These are phyloP conservation scores for Mycena pura DNA, from an alignment of 768 basidiomycete species.

Conservation along the genomic window DNA sequence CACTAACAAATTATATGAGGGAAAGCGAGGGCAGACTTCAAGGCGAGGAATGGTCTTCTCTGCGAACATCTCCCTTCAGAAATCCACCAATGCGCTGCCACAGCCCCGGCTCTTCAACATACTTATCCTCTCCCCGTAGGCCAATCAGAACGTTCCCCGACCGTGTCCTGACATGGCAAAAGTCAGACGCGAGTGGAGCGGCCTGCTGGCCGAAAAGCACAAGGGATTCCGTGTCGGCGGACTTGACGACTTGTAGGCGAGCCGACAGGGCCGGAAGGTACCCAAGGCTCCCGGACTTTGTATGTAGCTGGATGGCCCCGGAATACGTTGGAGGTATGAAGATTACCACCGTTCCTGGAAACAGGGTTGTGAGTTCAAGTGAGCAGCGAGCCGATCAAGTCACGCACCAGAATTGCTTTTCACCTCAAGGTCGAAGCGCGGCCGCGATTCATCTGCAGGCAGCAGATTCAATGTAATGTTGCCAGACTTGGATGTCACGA, in stretches of 20 bases:
- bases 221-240: conserved; percentile 43
- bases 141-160: conserved; percentile 51
- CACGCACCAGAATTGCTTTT: conserved; percentile 35
- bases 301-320: conserved; percentile 38
- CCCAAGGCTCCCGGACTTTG: conserved; percentile 31
- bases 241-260: conserved; percentile 35
- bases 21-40: too few relatives aligned
- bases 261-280: conserved; percentile 38
- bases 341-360: conserved; percentile 43
- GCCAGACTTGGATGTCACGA: conserved; percentile 44
- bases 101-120: conserved; percentile 40
- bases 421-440: conserved; percentile 47
- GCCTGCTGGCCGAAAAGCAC: conserved; percentile 42
- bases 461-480: conserved; percentile 50
- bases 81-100: conserved; percentile 47
- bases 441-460: conserved; percentile 37
- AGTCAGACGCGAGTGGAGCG: conserved; percentile 36
- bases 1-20: too few relatives aligned
- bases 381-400: not conserved
- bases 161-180: conserved; percentile 45
- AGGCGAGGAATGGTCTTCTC: not conserved
- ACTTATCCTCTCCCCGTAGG: conserved; percentile 48
- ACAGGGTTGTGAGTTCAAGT: not conserved
- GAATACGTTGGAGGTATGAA: conserved; percentile 39
- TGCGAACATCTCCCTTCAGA: conserved; percentile 18